Conservation (phyloP, 2,329 filamentous ascomycete species). For the Neoscytalidium dimidiatum region DNA sequence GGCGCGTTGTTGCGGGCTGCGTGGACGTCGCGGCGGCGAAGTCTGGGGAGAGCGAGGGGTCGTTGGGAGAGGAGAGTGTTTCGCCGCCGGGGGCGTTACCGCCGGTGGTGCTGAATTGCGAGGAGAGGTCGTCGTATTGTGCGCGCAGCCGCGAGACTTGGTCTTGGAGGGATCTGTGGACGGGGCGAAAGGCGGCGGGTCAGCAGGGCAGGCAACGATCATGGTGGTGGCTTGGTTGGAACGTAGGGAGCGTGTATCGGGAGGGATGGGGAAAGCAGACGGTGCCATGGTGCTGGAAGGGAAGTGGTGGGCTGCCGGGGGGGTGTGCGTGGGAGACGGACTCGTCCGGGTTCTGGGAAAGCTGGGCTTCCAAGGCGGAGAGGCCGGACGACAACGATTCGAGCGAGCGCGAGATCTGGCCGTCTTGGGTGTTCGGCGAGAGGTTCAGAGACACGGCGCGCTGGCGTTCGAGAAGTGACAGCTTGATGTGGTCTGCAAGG, state of each 20-base stretch:
- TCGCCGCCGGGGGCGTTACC: slow-evolving; percentile 42
- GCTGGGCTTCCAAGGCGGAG: slow-evolving; percentile 64
- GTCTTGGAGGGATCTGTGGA: slow-evolving; percentile 53
- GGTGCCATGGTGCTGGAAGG: slow-evolving; percentile 10
- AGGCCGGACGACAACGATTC: slow-evolving; percentile 84
- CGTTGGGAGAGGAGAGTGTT: slow-evolving; percentile 47
- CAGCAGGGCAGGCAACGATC: slow-evolving; percentile 3
- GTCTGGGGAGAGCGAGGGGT: slow-evolving; percentile 38
- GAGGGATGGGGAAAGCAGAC: not conserved
- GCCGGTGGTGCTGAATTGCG: slow-evolving; percentile 71
- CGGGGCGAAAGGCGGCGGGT: slow-evolving; percentile 32
- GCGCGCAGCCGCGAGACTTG: slow-evolving; percentile 68
- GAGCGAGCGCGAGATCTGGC: slow-evolving; percentile 83
- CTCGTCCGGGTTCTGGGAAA: slow-evolving; percentile 63
- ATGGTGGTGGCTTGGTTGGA: slow-evolving; percentile 17
- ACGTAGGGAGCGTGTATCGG: slow-evolving; percentile 9
- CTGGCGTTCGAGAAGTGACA: slow-evolving; percentile 89
- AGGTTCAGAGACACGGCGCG: slow-evolving; percentile 80
- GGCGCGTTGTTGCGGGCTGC: slow-evolving; percentile 30
- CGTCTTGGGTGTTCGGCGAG: slow-evolving; percentile 78
- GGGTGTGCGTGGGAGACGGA: slow-evolving; percentile 26
- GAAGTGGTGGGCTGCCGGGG: not conserved
- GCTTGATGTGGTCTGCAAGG: slow-evolving; percentile 93
- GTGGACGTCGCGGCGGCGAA: slow-evolving; percentile 30
- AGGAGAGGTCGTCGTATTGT: slow-evolving; percentile 74